Percentiles rank a stretch among this genome's conserved stretches.
Evolutionary conservation across 192 early-diverging fungal genomes (phyloP).

Genomic region (Entomortierella beljakovae): DNA sequence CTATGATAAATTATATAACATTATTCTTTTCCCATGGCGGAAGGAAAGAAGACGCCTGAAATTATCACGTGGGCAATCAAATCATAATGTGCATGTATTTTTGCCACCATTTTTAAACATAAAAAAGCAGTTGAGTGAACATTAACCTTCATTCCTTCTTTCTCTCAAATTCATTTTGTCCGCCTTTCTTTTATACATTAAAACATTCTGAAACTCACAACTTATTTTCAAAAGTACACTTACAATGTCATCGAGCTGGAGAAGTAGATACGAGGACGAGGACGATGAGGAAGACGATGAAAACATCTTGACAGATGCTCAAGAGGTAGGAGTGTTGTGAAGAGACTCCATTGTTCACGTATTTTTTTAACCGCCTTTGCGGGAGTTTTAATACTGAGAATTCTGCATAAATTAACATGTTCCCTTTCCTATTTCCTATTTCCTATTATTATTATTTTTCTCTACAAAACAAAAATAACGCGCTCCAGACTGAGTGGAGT

Average conservation of each 20-base stretch:
- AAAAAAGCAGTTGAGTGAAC: background rate
- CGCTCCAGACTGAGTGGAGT: constrained; percentile 34
- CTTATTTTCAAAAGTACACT: too few species aligned
- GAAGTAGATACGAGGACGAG: constrained; percentile 36
- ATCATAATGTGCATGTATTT: background rate
- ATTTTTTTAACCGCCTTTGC: too few species aligned
- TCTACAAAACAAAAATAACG: too few species aligned
- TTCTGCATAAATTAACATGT: too few species aligned
- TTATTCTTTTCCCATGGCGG: too few species aligned
- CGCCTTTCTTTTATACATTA: background rate
- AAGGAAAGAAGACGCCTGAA: too few species aligned
- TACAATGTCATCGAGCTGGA: constrained; percentile 45
- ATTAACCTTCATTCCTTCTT: background rate
- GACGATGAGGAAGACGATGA: constrained; percentile 53
- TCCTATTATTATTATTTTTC: too few species aligned
- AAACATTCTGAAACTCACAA: too few species aligned
- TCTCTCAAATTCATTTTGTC: background rate
- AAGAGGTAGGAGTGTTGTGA: constrained; percentile 32
- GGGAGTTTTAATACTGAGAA: too few species aligned
- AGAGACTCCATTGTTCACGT: background rate
- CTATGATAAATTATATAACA: too few species aligned
- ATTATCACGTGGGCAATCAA: background rate
- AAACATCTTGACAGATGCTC: constrained; percentile 45
- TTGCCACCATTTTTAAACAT: constrained; percentile 44
- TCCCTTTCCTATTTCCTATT: background rate